Base-by-base conservation (phyloP, 2,329 filamentous ascomycete species). In the Fusarium fujikuroi region DNA sequence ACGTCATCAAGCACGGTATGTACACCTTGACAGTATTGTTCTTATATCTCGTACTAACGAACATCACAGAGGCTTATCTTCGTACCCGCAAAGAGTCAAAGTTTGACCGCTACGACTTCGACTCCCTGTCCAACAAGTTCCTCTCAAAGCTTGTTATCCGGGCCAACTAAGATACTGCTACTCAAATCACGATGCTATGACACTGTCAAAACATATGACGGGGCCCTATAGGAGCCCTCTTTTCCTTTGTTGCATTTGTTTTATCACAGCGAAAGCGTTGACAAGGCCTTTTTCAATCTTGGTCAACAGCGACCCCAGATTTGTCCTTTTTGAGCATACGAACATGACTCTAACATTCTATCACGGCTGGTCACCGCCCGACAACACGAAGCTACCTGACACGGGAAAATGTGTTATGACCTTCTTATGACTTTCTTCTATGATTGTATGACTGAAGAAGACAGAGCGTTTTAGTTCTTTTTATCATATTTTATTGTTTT, bases 71-170 rank as follows among this genome's bases (percentile, higher is more conserved):
- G 85, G 87, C 90, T 62, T 98, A 98, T 83, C 89, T 98, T 70
- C 92, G 94, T 79, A 91, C 91, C 69, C 93, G 95, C 76, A 89
- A 90, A 76, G 91, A 92, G 66, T 90, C 92, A 79, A 94, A 92
- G 83, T 98, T 97, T 83, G 93, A 97, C 85, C 91, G 93, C 77
- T 90, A 92, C 78, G 94, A 98, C 85, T 98, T 98, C 81, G 95
- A 98, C 86, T 96, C 92, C 69, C 85, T 98, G 80, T 97, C 95
- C 60, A 98, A 97, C 87, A 98, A 98, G 87, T 98, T 98, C 87
- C 86, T 98, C 76, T 97, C 95, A 42, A 97, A 97, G 85, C 90
- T 98, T 79, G 95, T 98, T 81, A 97, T 98, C 83, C 94, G 95
- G 78, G 93, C 95, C 79, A 97, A 97, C 86, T 97, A 88, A 81